Base-by-base conservation (phyloP, 768 basidiomycete genomes). In the Neoboletus brunneissimus region DNA sequence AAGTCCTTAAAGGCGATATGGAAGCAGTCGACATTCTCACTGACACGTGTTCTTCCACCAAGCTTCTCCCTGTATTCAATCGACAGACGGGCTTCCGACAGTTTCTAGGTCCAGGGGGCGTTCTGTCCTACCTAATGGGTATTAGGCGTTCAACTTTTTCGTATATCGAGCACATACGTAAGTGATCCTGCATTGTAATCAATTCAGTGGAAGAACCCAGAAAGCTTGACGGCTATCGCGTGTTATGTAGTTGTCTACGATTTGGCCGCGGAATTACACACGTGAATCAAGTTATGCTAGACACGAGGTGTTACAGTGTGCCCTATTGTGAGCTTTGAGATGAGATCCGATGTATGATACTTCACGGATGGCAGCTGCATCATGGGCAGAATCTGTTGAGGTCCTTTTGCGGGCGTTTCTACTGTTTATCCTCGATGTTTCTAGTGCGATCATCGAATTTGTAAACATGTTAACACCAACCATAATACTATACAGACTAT, bases 191-290 rank as follows among this genome's bases (percentile, higher is more conserved):
- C 34, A 35, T 25, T 23, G 25, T 29, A 54, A 32, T 56, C 40
- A 31, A 52, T 65, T 56, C 45, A 48, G 29, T 46, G 48, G 55
- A 58, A 52, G 53, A 54, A 31, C 40, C 20, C 38, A 53, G 53
- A 57, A 56, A 48, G 57, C 56, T 67, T 56, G 59, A 54, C 49
- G 40, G 55, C 34, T 55, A 50, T 55, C 62, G 55, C 56, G 49
- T 62, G 63, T 64, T 55, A 25, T 31, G 44, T 47, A 53, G 48
- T 52, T 41, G n/a, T n/a, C n/a, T 49, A n/a, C 40, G 34, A 48
- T 18, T 40, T 63, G 37, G 20, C 65, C 66, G 68, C 68, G 61
- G 68, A 54, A 68, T 68, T 57, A 46, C 60, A 55, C 60, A 61
- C 60, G 49, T 29, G 31, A 42, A 57, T 43, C 27, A 38, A 55